Percentiles rank a stretch among this genome's conserved stretches.
These are phyloP conservation scores for Yarrowia sp. DNA, from an alignment of 805 yeast genomes.

Conservation along the genomic window DNA sequence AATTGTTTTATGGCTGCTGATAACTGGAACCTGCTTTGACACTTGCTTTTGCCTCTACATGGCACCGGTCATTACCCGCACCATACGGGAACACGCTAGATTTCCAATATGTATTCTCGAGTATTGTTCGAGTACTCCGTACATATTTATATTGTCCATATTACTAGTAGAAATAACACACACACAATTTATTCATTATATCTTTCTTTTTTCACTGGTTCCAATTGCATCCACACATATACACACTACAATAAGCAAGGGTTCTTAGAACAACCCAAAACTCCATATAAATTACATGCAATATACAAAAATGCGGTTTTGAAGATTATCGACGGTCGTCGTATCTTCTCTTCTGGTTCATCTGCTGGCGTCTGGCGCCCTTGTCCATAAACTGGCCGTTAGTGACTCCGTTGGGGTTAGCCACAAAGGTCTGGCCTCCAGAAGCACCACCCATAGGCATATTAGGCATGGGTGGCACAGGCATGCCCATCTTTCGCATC, in stretches of 20 bases:
- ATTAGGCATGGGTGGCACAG: constrained; percentile 34
- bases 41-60: too few relatives aligned
- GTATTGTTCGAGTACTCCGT: too few relatives aligned
- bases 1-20: too few relatives aligned
- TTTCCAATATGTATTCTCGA: too few relatives aligned
- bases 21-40: too few relatives aligned
- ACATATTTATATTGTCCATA: too few relatives aligned
- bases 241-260: constrained; percentile 8
- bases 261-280: constrained; percentile 6
- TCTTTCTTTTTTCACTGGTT: too few relatives aligned
- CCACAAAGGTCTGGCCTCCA: constrained; percentile 10
- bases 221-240: neutral
- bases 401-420: constrained; percentile 23
- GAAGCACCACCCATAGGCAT: constrained; percentile 27
- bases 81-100: too few relatives aligned
- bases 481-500: constrained; percentile 29
- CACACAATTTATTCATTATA: neutral
- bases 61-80: too few relatives aligned
- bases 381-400: constrained; percentile 26
- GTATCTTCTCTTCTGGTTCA: constrained; percentile 10
- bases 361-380: constrained; percentile 22
- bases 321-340: constrained; percentile 1
- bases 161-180: too few relatives aligned
- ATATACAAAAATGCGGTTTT: constrained; percentile 2
- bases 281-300: constrained; percentile 25